Percentiles rank a stretch among this genome's conserved stretches.
Evolutionary conservation across 2,329 filamentous ascomycete species (phyloP).

Genomic region (Xylariomycetidae sp.): DNA sequence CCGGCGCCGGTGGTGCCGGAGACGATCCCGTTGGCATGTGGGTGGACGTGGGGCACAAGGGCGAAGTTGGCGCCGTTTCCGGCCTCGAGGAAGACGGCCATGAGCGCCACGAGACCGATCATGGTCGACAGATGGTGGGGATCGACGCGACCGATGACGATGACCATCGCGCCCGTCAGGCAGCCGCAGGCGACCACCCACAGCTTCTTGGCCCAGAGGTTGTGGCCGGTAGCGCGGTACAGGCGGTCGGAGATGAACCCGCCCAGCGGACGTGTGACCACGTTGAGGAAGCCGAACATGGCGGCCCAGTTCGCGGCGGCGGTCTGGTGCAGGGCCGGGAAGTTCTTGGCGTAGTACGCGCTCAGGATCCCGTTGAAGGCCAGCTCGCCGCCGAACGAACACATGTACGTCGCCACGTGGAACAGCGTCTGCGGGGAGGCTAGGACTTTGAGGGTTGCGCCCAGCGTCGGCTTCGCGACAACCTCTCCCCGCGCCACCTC

Average conservation of each 20-base stretch:
- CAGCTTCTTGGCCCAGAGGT: conserved; percentile 40
- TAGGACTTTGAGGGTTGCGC: conserved; percentile 38
- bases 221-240: conserved; percentile 32
- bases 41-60: conserved; percentile 80
- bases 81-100: conserved; percentile 78
- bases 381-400: conserved; percentile 58
- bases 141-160: conserved; percentile 59
- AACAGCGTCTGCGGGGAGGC: conserved; percentile 49
- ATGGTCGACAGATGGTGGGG: conserved; percentile 57
- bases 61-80: conserved; percentile 84
- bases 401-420: conserved; percentile 52
- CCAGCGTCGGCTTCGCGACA: conserved; percentile 50
- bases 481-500: conserved; percentile 48
- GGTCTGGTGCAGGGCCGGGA: conserved; percentile 51
- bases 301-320: conserved; percentile 57
- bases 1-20: conserved; percentile 72
- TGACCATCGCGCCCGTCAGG: conserved; percentile 51
- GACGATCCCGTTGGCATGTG: conserved; percentile 70
- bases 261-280: conserved; percentile 60
- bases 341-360: conserved; percentile 54
- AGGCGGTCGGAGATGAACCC: conserved; percentile 50
- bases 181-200: conserved; percentile 60
- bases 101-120: conserved; percentile 69
- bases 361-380: conserved; percentile 56
- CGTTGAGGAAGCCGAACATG: conserved; percentile 71